Conservation (phyloP, 179 eudicot species). For the Vitellaria paradoxa region DNA sequence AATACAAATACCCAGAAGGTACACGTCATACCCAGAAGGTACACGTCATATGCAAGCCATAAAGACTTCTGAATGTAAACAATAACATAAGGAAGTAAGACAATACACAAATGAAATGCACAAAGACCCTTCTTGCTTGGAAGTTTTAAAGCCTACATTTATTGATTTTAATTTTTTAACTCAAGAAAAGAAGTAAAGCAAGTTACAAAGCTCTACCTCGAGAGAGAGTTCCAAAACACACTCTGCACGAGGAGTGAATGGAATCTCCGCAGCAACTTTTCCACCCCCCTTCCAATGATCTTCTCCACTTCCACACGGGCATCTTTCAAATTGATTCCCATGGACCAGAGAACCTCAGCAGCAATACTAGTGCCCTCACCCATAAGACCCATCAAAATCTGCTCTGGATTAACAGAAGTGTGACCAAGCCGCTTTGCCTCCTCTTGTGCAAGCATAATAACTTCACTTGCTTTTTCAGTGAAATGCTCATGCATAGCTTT, state of each 20-base stretch:
- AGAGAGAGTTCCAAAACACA: too few relatives aligned
- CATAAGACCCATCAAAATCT: background rate
- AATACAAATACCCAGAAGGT: background rate
- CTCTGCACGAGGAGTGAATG: too few relatives aligned
- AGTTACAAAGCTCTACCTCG: too few relatives aligned
- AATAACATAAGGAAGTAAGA: background rate
- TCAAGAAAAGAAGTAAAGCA: too few relatives aligned
- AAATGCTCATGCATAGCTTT: constrained; percentile 94
- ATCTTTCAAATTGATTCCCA: constrained; percentile 92
- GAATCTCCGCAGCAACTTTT: constrained; percentile 63
- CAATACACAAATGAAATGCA: constrained; percentile 15
- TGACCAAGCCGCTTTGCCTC: too few relatives aligned
- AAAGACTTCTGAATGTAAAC: background rate
- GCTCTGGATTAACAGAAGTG: too few relatives aligned
- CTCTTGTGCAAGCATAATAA: too few relatives aligned
- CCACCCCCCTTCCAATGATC: constrained; percentile 96
- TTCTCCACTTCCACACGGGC: constrained; percentile 98
- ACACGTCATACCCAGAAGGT: background rate
- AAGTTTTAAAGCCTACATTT: too few relatives aligned
- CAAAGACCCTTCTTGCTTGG: too few relatives aligned
- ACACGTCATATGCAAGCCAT: background rate
- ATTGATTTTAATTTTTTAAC: too few relatives aligned
- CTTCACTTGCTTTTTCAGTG: constrained; percentile 89
- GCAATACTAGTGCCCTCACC: constrained; percentile 99
- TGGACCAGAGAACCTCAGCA: constrained; percentile 90